These are phyloP conservation scores for Dryas drummondii DNA, from an alignment of 306 rosid genomes.

Conservation along the genomic window DNA sequence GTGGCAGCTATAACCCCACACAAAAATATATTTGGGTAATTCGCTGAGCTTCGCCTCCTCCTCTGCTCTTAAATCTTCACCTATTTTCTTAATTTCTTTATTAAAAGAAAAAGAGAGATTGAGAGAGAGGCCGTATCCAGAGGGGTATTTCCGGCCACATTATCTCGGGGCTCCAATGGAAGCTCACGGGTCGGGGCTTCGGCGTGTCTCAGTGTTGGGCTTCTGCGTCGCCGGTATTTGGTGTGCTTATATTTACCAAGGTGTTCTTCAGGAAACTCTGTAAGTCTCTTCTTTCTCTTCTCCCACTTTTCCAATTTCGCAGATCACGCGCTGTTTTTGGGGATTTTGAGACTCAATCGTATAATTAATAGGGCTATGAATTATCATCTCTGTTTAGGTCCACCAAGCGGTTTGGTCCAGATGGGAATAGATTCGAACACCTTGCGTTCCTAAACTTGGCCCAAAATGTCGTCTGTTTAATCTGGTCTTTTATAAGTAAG, in stretches of 20 bases:
- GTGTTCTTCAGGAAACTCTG: slow-evolving; percentile 94
- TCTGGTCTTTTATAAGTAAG: slow-evolving; percentile 95
- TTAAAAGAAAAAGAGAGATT: too few species aligned
- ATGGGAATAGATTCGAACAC: slow-evolving; percentile 72
- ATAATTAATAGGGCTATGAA: background rate
- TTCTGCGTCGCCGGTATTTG: slow-evolving; percentile 92
- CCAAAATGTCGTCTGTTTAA: slow-evolving; percentile 84
- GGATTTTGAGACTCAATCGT: background rate
- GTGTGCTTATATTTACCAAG: slow-evolving; percentile 95
- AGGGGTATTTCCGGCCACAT: slow-evolving; percentile 33
- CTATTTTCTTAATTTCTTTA: too few species aligned
- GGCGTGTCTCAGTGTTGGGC: slow-evolving; percentile 68
- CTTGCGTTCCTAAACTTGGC: slow-evolving; percentile 92
- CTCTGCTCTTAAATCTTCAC: background rate
- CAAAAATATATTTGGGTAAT: background rate
- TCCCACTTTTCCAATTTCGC: background rate
- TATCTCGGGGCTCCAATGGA: slow-evolving; percentile 50
- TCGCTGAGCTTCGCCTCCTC: background rate
- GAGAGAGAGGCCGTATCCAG: slow-evolving; percentile 29
- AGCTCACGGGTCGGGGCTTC: slow-evolving; percentile 72
- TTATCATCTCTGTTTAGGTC: slow-evolving; percentile 51
- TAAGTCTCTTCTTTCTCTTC: slow-evolving; percentile 26
- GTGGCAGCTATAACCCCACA: slow-evolving; percentile 7
- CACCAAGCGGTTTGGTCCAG: slow-evolving; percentile 85
- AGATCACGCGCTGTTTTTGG: slow-evolving; percentile 2